Evolutionary conservation across 2,329 filamentous ascomycete species (phyloP).

Genomic region (Anthostomella pinea): DNA sequence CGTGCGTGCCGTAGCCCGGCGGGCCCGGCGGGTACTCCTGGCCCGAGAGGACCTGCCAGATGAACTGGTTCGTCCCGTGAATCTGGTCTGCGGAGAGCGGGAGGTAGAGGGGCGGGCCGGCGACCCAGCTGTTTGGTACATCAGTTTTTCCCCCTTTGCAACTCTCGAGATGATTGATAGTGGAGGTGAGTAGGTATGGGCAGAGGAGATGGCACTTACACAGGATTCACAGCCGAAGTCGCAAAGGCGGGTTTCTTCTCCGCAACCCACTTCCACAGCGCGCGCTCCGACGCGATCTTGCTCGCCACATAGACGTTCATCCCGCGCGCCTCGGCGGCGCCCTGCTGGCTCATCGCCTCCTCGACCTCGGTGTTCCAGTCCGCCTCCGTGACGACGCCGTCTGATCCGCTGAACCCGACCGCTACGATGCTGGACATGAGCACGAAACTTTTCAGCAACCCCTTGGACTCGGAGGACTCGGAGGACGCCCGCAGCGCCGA

Average conservation of each 20-base stretch:
- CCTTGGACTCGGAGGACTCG: no score
- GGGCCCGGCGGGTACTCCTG: slow-evolving; percentile 22
- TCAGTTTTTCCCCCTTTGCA: no score
- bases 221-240: slow-evolving; percentile 35
- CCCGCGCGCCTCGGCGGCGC: slow-evolving; percentile 17
- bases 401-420: slow-evolving; percentile 1
- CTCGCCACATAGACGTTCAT: slow-evolving; percentile 28
- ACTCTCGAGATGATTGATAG: no score
- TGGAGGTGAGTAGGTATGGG: no score
- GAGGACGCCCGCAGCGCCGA: slow-evolving; percentile 11
- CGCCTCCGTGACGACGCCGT: slow-evolving; percentile 7
- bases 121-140: slow-evolving; percentile 36
- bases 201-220: slow-evolving; percentile 15
- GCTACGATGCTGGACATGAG: slow-evolving; percentile 25
- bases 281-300: slow-evolving; percentile 31
- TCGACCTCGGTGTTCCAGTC: slow-evolving; percentile 10
- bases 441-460: slow-evolving; percentile 22
- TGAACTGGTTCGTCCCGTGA: slow-evolving; percentile 30
- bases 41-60: slow-evolving; percentile 37
- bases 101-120: slow-evolving; percentile 37
- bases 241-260: slow-evolving; percentile 33
- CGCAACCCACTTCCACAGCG: slow-evolving; percentile 34
- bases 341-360: slow-evolving; percentile 12
- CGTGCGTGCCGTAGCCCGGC: slow-evolving; percentile 25
- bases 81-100: slow-evolving; percentile 31